Conservation (phyloP, 169 alveolate genomes). For the Cryptosporidium xiaoi region DNA sequence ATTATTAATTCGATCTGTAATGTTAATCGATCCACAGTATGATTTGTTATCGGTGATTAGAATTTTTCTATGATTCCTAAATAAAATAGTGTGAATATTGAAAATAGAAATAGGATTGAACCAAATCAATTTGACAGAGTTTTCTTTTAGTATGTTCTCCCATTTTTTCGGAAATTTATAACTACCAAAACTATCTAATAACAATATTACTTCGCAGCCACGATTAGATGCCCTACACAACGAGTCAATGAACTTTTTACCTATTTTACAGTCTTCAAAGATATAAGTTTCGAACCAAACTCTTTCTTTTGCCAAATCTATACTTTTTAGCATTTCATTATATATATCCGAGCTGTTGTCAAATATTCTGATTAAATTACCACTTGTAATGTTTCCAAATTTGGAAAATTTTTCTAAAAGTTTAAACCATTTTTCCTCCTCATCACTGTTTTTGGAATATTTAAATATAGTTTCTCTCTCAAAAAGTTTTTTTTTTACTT, state of each 20-base stretch:
- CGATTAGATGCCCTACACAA: conserved; percentile 84
- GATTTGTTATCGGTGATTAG: conserved; percentile 82
- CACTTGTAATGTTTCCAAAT: conserved; percentile 78
- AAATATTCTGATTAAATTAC: conserved; percentile 76
- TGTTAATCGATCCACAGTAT: conserved; percentile 86
- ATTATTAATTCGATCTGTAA: conserved; percentile 72
- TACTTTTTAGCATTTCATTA: conserved; percentile 57
- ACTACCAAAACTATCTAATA: conserved; percentile 80
- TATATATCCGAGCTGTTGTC: conserved; percentile 66
- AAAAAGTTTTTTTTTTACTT: conserved; percentile 1
- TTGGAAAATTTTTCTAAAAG: conserved; percentile 19
- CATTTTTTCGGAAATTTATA: conserved; percentile 75
- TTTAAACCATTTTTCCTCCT: conserved; percentile 31
- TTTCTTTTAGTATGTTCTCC: conserved; percentile 52
- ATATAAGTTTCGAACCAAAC: conserved; percentile 87
- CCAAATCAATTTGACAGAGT: conserved; percentile 68
- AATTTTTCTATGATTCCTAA: conserved; percentile 85
- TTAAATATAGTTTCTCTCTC: neutral
- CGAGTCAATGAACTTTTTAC: conserved; percentile 80
- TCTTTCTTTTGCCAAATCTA: conserved; percentile 81
- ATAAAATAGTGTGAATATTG: conserved; percentile 77
- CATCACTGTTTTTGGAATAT: neutral
- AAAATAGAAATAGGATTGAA: conserved; percentile 74
- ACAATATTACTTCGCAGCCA: conserved; percentile 85
- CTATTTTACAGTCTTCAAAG: conserved; percentile 85